phyloP scores from a whole-genome alignment of 768 basidiomycete genomes.

The Boletus speciosus region DNA sequence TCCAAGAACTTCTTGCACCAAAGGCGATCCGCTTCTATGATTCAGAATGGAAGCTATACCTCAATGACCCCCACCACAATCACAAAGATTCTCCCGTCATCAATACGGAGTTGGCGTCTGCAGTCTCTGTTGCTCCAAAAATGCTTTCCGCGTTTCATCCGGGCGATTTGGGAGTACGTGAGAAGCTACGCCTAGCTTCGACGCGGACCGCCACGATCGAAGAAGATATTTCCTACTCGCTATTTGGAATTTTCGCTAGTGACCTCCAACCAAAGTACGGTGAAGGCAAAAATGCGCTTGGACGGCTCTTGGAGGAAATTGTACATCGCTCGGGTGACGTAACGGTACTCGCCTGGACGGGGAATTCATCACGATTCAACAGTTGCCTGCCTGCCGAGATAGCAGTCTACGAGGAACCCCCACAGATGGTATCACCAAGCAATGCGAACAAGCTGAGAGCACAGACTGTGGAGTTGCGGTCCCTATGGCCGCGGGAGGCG shows the following conservation, averaged over 20 bases:
- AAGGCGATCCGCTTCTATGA: constrained; percentile 8
- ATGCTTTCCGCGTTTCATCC: not conserved
- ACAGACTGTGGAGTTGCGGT: no score
- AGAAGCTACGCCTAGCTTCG: constrained; percentile 6
- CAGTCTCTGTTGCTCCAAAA: not conserved
- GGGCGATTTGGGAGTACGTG: not conserved
- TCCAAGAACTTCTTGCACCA: constrained; percentile 8
- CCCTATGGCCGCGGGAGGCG: not conserved
- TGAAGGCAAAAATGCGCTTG: not conserved
- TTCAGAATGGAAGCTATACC: constrained; percentile 3
- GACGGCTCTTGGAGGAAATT: constrained; percentile 6
- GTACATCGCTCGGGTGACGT: constrained; percentile 2
- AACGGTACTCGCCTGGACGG: constrained; percentile 1
- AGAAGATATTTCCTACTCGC: constrained; percentile 1
- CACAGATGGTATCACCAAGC: not conserved
- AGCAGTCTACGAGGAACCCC: not conserved
- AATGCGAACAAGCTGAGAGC: no score
- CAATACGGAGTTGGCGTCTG: not conserved
- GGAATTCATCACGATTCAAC: not conserved
- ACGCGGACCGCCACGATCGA: not conserved
- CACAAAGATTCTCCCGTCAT: constrained; percentile 1
- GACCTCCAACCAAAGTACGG: constrained; percentile 3
- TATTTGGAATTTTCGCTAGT: constrained; percentile 1
- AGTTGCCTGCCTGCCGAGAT: constrained; percentile 3
- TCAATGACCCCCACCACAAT: not conserved